Conservation (phyloP, 2,329 filamentous ascomycete genomes). For the Aureobasidium melanogenum region DNA sequence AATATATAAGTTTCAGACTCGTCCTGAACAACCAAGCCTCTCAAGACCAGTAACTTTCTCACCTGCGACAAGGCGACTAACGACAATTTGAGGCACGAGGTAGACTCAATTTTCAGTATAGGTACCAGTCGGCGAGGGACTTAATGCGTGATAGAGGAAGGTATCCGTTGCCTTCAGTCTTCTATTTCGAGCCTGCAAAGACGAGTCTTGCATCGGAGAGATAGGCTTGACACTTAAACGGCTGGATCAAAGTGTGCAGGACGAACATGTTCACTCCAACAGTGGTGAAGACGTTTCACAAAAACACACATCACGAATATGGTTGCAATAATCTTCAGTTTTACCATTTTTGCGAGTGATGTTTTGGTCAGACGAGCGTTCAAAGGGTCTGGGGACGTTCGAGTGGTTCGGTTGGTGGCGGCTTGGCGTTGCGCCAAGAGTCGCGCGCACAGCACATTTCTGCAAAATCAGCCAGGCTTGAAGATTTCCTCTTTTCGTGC, state of each 20-base stretch:
- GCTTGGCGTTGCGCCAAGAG: slow-evolving; percentile 1
- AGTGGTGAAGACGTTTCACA: not conserved
- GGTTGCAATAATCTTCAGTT: not conserved
- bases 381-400: not conserved
- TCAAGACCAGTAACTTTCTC: not conserved
- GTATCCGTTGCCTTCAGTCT: no score
- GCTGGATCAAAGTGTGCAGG: no score
- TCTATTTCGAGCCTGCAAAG: no score
- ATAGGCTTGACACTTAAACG: no score
- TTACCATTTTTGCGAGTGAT: not conserved
- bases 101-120: no score
- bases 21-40: not conserved
- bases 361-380: not conserved
- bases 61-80: not conserved
- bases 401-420: not conserved
- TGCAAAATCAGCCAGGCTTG: not conserved
- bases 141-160: not conserved
- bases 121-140: not conserved
- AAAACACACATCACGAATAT: not conserved
- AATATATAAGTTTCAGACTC: not conserved
- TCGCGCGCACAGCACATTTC: not conserved
- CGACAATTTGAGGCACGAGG: not conserved
- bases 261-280: no score
- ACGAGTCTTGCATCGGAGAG: no score
- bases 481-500: not conserved